Base-by-base conservation (phyloP, 2,329 filamentous ascomycete species). In the Karstenula rhodostoma region DNA sequence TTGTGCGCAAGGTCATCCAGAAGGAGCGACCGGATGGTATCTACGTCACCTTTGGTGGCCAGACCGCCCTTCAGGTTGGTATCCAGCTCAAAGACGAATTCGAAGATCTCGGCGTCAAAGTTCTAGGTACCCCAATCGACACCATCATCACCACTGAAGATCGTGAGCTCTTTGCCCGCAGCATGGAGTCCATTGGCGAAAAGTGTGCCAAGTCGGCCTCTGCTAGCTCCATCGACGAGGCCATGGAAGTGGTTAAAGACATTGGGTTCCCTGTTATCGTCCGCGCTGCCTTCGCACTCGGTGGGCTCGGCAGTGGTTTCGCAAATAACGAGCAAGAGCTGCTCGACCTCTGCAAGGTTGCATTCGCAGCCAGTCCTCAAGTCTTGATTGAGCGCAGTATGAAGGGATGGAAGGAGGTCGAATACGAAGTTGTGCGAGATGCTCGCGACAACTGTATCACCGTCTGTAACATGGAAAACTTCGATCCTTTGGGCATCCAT, bases 391-490 rank as follows among this genome's bases (percentile, higher is more conserved):
- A 99, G 83, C 89, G 92, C 78, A 96, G 93, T 82, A 98, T 99
- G 94, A 98, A 98, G 83, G 95, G 95, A 61, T 99, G 95, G 95
- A 99, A 99, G 80, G 95, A 99, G 80, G 96, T 98, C 65, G 95
- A 99, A 79, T 99, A 98, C 76, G 95, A 99, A 79, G 95, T 98
- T 63, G 95, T 99, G 43, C 90, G 95, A 73, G 95, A 98, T 83
- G 91, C 89, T 59, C 89, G 93, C 71, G 94, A 99, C 82, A 98
- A 98, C 85, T 99, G 95, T 78, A 98, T 99, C 77, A 99, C 95
- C 7, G 95, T 99, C 63, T 99, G 95, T 80, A 99, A 99, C 84
- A 98, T 99, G 95, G 95, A 99, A 83, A 99, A 99, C 82, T 99
- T 99, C 74, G 95, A 99, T 78, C 95, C 95, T 57, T 89, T 99